Evolutionary conservation across 257 asterid species (phyloP).

Genomic region (Nicotiana tomentosiformis): DNA sequence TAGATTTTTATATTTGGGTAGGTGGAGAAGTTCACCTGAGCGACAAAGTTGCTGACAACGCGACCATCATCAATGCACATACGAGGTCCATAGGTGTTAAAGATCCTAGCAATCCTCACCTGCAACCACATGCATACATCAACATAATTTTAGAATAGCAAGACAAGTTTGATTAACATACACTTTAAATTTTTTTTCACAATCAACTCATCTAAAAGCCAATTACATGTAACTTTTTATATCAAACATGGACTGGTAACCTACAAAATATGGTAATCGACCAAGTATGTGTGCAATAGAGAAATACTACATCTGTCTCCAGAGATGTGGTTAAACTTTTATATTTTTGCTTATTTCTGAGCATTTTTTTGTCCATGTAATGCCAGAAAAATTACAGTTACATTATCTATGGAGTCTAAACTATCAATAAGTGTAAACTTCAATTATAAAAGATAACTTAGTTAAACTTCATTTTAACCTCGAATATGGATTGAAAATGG

Average conservation of each 20-base stretch:
- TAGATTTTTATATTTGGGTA: neutral
- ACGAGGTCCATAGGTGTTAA: conserved; percentile 95
- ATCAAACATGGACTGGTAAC: neutral
- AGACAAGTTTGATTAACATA: too few relatives aligned
- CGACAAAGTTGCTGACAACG: conserved; percentile 96
- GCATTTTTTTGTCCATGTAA: neutral
- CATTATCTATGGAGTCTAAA: neutral
- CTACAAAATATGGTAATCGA: neutral
- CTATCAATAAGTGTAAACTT: neutral
- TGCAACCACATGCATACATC: conserved; percentile 16
- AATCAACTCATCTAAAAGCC: too few relatives aligned
- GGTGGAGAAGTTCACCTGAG: conserved; percentile 58
- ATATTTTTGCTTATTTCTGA: neutral
- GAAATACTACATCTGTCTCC: neutral
- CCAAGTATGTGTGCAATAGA: neutral
- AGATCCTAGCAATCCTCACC: conserved; percentile 96
- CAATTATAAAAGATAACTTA: neutral
- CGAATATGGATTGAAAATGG: neutral
- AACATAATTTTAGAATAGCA: neutral
- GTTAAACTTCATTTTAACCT: neutral
- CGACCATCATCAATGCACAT: conserved; percentile 99
- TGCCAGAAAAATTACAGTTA: neutral
- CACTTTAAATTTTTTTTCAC: neutral
- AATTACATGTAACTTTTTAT: neutral
- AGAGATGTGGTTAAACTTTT: neutral